phyloP scores from a whole-genome alignment of 208 protist genomes.

The Wallacemonas collosoma region DNA sequence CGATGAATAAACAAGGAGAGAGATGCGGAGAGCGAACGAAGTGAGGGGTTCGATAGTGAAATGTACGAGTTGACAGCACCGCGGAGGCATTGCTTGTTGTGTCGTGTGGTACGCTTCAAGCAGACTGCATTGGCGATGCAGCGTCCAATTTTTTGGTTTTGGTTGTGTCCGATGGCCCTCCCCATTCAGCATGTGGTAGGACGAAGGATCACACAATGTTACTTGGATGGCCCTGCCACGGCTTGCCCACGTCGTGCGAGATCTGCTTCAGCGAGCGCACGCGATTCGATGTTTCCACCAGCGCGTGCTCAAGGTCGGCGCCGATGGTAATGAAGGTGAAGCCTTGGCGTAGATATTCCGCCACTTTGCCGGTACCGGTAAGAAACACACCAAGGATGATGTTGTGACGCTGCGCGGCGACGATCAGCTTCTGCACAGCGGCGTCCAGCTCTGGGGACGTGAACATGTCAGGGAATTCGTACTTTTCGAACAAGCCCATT shows the following conservation, averaged over 20 bases:
- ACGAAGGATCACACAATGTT: conserved; percentile 21
- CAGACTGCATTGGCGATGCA: background rate
- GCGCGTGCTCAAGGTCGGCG: conserved; percentile 33
- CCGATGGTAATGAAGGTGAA: conserved; percentile 47
- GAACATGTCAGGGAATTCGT: conserved; percentile 30
- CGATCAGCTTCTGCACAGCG: conserved; percentile 23
- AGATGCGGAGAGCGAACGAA: too few relatives aligned
- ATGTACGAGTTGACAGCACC: too few relatives aligned
- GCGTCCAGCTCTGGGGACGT: conserved; percentile 23
- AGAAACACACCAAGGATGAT: conserved; percentile 41
- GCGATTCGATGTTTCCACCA: conserved; percentile 26
- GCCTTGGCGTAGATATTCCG: conserved; percentile 35
- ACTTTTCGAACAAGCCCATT: conserved; percentile 43
- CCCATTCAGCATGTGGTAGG: too few relatives aligned
- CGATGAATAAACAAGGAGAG: too few relatives aligned
- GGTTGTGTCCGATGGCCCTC: too few relatives aligned
- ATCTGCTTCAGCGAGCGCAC: conserved; percentile 33
- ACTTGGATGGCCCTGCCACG: conserved; percentile 34
- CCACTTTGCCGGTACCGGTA: conserved; percentile 30
- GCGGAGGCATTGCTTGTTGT: too few relatives aligned
- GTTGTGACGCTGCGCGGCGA: conserved; percentile 28
- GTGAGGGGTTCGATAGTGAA: too few relatives aligned
- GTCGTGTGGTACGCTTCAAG: too few relatives aligned
- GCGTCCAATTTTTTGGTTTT: background rate
- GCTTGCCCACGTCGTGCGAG: conserved; percentile 16